A percentile compares a stretch with the other conserved stretches of the same genome.
These are phyloP conservation scores for Paracoccidioides brasiliensis DNA, from an alignment of 2,329 filamentous ascomycete species.

Conservation along the genomic window DNA sequence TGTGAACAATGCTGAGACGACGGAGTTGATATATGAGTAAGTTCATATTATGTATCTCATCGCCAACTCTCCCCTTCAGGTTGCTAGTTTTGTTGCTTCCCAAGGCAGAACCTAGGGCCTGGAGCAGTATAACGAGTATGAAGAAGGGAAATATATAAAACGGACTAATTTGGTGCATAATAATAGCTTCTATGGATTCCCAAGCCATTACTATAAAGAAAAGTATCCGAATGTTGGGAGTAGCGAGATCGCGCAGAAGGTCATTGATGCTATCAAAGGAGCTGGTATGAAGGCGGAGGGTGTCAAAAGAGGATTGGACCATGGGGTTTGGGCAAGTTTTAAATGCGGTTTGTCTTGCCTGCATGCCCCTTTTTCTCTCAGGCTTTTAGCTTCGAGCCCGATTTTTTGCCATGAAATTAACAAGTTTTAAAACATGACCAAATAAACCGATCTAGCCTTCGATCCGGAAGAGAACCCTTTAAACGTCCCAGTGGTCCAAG, in stretches of 20 bases:
- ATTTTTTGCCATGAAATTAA: neutral
- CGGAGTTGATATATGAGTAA: conserved; percentile 57
- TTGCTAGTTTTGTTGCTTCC: neutral
- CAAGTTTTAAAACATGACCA: neutral
- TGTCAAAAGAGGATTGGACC: conserved; percentile 54
- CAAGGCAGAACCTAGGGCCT: neutral
- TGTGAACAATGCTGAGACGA: conserved; percentile 52
- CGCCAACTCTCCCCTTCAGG: neutral
- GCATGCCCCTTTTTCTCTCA: neutral
- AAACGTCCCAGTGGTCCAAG: conserved; percentile 56
- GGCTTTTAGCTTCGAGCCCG: neutral
- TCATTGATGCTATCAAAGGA: conserved; percentile 42
- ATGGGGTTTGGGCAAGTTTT: conserved; percentile 63
- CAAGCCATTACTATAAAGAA: conserved; percentile 53
- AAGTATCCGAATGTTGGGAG: conserved; percentile 53
- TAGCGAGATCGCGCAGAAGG: conserved; percentile 44
- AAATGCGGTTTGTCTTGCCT: conserved; percentile 32
- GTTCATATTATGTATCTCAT: conserved; percentile 8
- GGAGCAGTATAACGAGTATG: neutral
- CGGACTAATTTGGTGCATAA: neutral
- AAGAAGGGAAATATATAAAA: neutral
- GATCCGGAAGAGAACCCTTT: conserved; percentile 49
- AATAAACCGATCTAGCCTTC: conserved; percentile 36
- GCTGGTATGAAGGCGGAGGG: conserved; percentile 48
- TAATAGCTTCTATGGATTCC: conserved; percentile 56